Evolutionary conservation across 306 rosid species (phyloP), one percentile per base, ranked within the genome.

Genomic region (Trichosanthes truncata): DNA sequence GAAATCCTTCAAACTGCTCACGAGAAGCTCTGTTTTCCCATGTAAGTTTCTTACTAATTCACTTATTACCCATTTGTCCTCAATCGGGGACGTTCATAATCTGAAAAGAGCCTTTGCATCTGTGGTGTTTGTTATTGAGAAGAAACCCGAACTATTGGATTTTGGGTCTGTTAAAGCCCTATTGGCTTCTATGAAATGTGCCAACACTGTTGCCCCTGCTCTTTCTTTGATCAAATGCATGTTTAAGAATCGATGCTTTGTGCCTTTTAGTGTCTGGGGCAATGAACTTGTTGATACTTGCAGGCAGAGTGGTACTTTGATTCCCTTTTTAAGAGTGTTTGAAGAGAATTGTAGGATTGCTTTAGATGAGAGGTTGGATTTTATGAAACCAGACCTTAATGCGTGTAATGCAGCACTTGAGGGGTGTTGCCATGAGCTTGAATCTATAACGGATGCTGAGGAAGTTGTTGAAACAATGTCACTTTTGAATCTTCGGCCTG

Each of bases 321-420:
- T 74, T 38, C 87, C 94, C 8, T 96, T 87, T 77, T 61, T 91
- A 25, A 80, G 90, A 62, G 82, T 91, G 80, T 96, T 90, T 53
- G 88, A 91, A 73, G 94, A 93, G 87, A 89, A 80, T 60, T 93
- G 96, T 84, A 83, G 87, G 88, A 81, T 93, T 86, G 93, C 93
- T 71, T 68, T 76, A 68, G 89, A 87, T 74, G 99, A 96, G 91
- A 89, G 86, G 80, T 6, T 96, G 79, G 90, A 83, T 33, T 85
- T 84, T 76, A 84, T 93, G 99, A 89, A 81, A 48, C 98, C 94
- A 36, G 92, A 90, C 83, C 85, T 93, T 85, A 79, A 38, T 17
- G 96, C 93, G 71, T 96, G 98, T 57, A 93, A 96, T 87, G 97
- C 96, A 0, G 97, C 98, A 0, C 68, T 96, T 53, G 93, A 91